Evolutionary conservation across 75 land plant genomes (phyloP).

Genomic region (Ceratopteris richardii): DNA sequence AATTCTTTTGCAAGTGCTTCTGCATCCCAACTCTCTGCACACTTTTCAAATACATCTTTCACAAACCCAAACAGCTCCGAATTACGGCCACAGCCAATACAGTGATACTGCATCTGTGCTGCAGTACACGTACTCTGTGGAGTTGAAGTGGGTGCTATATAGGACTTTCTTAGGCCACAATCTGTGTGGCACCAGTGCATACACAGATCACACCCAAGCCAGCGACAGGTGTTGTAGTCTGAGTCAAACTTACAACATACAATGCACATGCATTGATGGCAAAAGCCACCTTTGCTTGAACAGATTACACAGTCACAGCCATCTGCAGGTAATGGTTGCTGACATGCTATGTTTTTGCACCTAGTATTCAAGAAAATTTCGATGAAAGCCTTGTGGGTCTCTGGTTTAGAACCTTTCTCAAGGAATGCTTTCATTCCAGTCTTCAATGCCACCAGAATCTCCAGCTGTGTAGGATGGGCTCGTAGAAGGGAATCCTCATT

Average conservation of each 20-base stretch:
- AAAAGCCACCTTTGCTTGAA: constrained; percentile 66
- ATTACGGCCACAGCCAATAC: constrained; percentile 82
- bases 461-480: constrained; percentile 55
- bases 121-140: constrained; percentile 49
- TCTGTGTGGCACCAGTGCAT: constrained; percentile 95
- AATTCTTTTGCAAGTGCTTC: constrained; percentile 70
- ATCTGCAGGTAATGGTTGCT: constrained; percentile 68
- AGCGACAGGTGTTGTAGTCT: constrained; percentile 81
- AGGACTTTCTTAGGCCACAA: constrained; percentile 68
- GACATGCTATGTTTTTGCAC: constrained; percentile 70
- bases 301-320: constrained; percentile 94
- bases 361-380: constrained; percentile 60
- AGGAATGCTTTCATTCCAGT: constrained; percentile 58
- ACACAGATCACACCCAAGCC: constrained; percentile 98
- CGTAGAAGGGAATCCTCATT: constrained; percentile 47
- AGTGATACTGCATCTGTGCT: constrained; percentile 84
- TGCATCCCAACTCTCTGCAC: constrained; percentile 66
- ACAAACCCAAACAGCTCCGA: constrained; percentile 97
- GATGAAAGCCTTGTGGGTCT: constrained; percentile 34
- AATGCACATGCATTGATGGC: constrained; percentile 92
- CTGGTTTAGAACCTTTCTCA: constrained; percentile 23
- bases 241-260: constrained; percentile 85
- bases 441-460: constrained; percentile 66
- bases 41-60: constrained; percentile 73
- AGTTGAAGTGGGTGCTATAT: constrained; percentile 68